phyloP scores from a whole-genome alignment of 148 eudicot species.

The Rheum nobile region DNA sequence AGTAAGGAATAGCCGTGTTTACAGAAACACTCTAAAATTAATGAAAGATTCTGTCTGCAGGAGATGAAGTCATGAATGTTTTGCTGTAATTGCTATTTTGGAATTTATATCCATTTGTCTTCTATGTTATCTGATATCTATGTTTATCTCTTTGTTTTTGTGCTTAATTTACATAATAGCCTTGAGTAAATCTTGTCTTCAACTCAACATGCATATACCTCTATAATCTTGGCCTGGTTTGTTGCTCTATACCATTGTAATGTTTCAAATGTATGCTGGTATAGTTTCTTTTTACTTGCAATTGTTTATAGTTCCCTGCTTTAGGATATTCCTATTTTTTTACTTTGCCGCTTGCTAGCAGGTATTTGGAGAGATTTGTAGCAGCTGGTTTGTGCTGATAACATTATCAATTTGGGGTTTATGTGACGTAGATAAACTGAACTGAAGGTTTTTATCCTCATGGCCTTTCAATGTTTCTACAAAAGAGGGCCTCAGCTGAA shows the following conservation, averaged over 20 bases:
- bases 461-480: slow-evolving; percentile 39
- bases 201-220: not conserved
- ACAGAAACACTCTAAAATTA: not conserved
- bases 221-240: not conserved
- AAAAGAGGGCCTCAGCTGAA: slow-evolving; percentile 28
- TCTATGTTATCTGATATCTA: not conserved
- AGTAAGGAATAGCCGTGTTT: not conserved
- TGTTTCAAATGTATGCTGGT: not conserved
- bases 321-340: not conserved
- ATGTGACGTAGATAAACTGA: not conserved
- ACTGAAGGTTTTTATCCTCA: slow-evolving; percentile 9
- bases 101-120: not conserved
- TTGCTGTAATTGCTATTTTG: not conserved
- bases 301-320: not conserved
- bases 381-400: slow-evolving; percentile 2
- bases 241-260: not conserved
- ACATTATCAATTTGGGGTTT: slow-evolving; percentile 1
- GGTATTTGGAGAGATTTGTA: not conserved
- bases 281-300: not conserved
- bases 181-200: not conserved
- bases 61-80: not conserved
- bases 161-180: not conserved
- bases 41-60: not conserved
- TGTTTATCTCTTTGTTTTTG: not conserved
- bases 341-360: not conserved